Conservation (phyloP, 1,284 basidiomycete genomes). For the Rugosomyces carneus region DNA sequence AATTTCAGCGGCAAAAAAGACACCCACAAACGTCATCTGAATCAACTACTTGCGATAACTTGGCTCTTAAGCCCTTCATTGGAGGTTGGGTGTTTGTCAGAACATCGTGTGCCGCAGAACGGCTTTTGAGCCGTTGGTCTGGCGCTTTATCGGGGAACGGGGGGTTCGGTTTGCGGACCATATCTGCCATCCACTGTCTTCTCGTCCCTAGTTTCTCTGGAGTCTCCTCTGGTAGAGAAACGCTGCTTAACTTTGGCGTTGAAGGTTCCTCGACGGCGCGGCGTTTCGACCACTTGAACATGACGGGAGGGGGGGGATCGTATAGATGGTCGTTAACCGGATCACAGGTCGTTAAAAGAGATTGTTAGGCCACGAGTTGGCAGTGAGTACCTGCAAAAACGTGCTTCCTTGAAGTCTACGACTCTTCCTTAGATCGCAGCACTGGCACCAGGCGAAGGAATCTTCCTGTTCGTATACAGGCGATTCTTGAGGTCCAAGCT, state of each 20-base stretch:
- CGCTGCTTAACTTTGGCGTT: conserved; percentile 24
- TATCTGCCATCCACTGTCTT: conserved; percentile 6
- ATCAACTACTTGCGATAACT: not conserved
- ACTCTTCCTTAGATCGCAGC: conserved; percentile 3
- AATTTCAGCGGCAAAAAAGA: not conserved
- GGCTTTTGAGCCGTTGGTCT: conserved; percentile 19
- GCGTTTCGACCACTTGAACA: conserved; percentile 27
- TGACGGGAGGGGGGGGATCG: conserved; percentile 16
- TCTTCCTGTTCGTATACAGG: conserved; percentile 20
- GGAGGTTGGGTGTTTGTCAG: conserved; percentile 6
- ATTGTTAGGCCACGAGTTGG: conserved; percentile 25
- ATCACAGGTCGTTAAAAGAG: conserved; percentile 15
- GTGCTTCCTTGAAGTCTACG: conserved; percentile 7
- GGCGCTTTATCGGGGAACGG: conserved; percentile 16
- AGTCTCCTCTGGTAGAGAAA: conserved; percentile 25
- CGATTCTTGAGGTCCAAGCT: conserved; percentile 21
- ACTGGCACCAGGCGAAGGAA: conserved; percentile 12
- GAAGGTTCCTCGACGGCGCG: conserved; percentile 23
- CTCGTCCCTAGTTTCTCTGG: conserved; percentile 3
- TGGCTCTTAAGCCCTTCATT: conserved; percentile 9
- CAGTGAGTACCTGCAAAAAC: conserved; percentile 19
- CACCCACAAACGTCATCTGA: not conserved
- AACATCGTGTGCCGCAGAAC: conserved; percentile 12
- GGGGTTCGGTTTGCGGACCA: conserved; percentile 15
- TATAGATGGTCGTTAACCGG: conserved; percentile 15